Evolutionary conservation across 2,329 filamentous ascomycete species (phyloP), one percentile per base, ranked within the genome.

Genomic region (Pyricularia pennisetigena): DNA sequence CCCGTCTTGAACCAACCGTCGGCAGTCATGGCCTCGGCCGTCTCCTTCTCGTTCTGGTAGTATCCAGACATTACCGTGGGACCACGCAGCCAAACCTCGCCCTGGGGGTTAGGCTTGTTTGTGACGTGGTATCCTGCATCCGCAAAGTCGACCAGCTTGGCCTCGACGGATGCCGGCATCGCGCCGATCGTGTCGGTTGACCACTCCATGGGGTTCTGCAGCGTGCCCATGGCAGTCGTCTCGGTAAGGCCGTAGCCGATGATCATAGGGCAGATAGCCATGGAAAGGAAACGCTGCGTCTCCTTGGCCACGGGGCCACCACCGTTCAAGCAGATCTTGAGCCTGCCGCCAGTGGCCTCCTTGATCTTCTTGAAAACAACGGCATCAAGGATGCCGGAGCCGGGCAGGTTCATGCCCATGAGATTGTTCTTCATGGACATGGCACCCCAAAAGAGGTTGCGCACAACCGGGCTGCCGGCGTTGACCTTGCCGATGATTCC

Each of bases 331-430:
- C 90, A 90, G 66, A 97, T 86, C 74, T 92, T 89, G 71, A 97
- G 82, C 69, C 86, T 85, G 66, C 93, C 93, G 76, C 93, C 93
- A 2, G 93, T 97, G 16, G 92, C 92, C 74, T 95, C 92, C 81
- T 93, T 94, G 76, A 97, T 86, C 82, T 96, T 96, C 81, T 92
- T 94, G 83, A 97, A 97, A 10, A 96, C 90, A 3, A 96, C 79
- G 1, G 88, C 84, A 74, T 97, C 93, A 66, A 97, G 81, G 63
- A 95, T 72, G 68, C 85, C 87, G 28, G 86, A 83, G 68, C 91
- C 91, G 1, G 88, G 88, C 59, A 90, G 77, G 12, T 86, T 86
- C n/a, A 79, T 77, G 68, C 77, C 75, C 76, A 87, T 77, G 68
- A 87, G 74, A 67, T 78, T 79, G 68, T 78, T 78, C 78, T 88